These are phyloP conservation scores for Rhododendron mucronatum DNA, from an alignment of 148 eudicot species.

Conservation along the genomic window DNA sequence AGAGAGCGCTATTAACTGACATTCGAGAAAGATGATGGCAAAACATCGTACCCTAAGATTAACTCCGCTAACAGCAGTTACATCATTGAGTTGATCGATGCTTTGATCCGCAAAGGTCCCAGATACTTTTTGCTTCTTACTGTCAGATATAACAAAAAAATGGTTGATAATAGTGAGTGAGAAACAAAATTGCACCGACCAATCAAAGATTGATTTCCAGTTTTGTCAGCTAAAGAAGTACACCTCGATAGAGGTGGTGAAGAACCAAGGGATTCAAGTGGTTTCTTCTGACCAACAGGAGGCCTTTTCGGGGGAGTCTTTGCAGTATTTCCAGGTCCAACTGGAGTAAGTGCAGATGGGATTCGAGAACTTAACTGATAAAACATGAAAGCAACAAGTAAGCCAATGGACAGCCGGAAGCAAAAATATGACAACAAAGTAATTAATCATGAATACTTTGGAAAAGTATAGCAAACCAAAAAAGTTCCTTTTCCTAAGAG, in stretches of 20 bases:
- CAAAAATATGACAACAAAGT: not conserved
- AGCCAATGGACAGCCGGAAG: not conserved
- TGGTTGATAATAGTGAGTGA: not conserved
- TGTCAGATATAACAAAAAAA: slow-evolving; percentile 15
- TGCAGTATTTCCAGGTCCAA: slow-evolving; percentile 39
- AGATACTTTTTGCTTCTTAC: slow-evolving; percentile 91
- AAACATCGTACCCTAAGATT: slow-evolving; percentile 69
- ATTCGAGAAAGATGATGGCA: not conserved
- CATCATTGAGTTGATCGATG: slow-evolving; percentile 98
- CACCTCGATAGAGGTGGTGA: slow-evolving; percentile 80
- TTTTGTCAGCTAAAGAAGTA: not conserved
- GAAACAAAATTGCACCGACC: not conserved
- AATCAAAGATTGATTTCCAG: not conserved
- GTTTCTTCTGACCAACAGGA: slow-evolving; percentile 67
- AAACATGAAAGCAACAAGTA: slow-evolving; percentile 6
- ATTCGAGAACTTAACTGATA: slow-evolving; percentile 43
- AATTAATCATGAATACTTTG: not conserved
- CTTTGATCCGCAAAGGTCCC: slow-evolving; percentile 78
- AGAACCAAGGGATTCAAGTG: slow-evolving; percentile 62
- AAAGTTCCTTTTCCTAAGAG: not conserved
- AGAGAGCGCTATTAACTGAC: not conserved
- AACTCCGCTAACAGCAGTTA: slow-evolving; percentile 95
- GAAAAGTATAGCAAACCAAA: not conserved
- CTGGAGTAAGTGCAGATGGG: slow-evolving; percentile 33
- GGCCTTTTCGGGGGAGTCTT: slow-evolving; percentile 66